These are phyloP conservation scores for Gynostemma pentaphyllum DNA, from an alignment of 306 rosid genomes.

Conservation along the genomic window DNA sequence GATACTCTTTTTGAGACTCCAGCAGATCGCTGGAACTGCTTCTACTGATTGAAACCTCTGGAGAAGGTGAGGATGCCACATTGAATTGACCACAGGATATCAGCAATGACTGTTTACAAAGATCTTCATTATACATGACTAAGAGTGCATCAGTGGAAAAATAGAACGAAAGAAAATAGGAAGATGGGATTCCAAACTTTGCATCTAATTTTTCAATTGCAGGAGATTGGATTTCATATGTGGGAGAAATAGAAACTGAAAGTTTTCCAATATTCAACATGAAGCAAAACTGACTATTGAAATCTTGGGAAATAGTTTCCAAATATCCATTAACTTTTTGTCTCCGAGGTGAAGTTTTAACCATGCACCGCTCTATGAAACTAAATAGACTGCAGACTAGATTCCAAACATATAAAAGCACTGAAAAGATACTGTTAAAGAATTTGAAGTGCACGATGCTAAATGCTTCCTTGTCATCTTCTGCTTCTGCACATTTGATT, in stretches of 20 bases:
- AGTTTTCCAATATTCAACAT: slow-evolving; percentile 53
- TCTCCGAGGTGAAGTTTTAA: slow-evolving; percentile 22
- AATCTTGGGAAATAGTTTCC: slow-evolving; percentile 23
- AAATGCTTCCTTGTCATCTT: slow-evolving; percentile 13
- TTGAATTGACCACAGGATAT: slow-evolving; percentile 63
- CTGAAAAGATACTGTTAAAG: slow-evolving; percentile 19
- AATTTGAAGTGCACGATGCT: slow-evolving; percentile 15
- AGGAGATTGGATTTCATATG: slow-evolving; percentile 36
- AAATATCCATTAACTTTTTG: slow-evolving; percentile 25
- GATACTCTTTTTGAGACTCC: slow-evolving; percentile 25
- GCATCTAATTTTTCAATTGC: slow-evolving; percentile 38
- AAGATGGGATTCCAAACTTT: slow-evolving; percentile 33
- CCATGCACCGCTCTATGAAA: slow-evolving; percentile 18
- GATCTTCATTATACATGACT: slow-evolving; percentile 30
- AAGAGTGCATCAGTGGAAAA: slow-evolving; percentile 38
- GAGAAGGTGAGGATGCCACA: slow-evolving; percentile 35
- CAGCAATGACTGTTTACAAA: slow-evolving; percentile 49
- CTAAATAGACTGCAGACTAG: slow-evolving; percentile 20
- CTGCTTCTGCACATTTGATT: slow-evolving; percentile 18
- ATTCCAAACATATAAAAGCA: slow-evolving; percentile 37
- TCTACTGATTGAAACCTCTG: slow-evolving; percentile 17
- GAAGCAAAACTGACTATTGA: slow-evolving; percentile 31
- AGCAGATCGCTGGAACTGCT: slow-evolving; percentile 18
- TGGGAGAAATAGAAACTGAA: slow-evolving; percentile 31
- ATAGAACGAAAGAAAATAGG: slow-evolving; percentile 29